Conservation (phyloP, 2,329 filamentous ascomycete species). For the Botrytis squamosa region DNA sequence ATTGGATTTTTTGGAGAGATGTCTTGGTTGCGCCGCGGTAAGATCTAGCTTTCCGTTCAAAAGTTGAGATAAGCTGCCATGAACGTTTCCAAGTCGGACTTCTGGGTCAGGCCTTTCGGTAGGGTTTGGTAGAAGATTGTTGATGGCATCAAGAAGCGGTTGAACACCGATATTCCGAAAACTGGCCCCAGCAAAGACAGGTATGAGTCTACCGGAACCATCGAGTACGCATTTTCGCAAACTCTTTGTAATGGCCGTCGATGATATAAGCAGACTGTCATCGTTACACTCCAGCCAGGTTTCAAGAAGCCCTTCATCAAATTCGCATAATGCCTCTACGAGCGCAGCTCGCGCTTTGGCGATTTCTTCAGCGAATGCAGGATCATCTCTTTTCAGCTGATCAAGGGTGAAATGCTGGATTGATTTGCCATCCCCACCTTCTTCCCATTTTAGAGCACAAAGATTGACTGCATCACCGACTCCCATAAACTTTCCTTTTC, state of each 20-base stretch:
- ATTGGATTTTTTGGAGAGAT: constrained; percentile 42
- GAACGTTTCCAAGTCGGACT: constrained; percentile 62
- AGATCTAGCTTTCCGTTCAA: constrained; percentile 47
- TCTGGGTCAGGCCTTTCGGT: constrained; percentile 76
- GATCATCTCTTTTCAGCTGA: constrained; percentile 51
- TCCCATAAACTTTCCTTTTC: constrained; percentile 73
- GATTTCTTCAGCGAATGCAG: constrained; percentile 61
- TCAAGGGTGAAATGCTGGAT: constrained; percentile 56
- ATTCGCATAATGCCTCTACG: constrained; percentile 80
- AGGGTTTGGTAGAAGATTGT: constrained; percentile 83
- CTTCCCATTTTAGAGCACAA: constrained; percentile 71
- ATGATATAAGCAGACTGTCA: constrained; percentile 66
- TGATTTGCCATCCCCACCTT: constrained; percentile 62
- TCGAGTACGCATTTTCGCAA: constrained; percentile 70
- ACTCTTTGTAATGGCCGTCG: constrained; percentile 66
- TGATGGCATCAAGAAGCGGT: constrained; percentile 82
- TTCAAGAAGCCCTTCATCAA: constrained; percentile 84
- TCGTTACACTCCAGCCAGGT: constrained; percentile 76
- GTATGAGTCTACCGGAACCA: constrained; percentile 71
- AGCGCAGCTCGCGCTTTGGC: constrained; percentile 73
- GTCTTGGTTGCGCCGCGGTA: constrained; percentile 36
- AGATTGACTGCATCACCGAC: constrained; percentile 80
- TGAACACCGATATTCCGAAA: constrained; percentile 94
- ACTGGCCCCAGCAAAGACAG: constrained; percentile 87
- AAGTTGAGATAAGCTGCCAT: constrained; percentile 52